These are phyloP conservation scores for Linnemannia schmuckeri DNA, from an alignment of 192 early-diverging fungal genomes.

Conservation along the genomic window DNA sequence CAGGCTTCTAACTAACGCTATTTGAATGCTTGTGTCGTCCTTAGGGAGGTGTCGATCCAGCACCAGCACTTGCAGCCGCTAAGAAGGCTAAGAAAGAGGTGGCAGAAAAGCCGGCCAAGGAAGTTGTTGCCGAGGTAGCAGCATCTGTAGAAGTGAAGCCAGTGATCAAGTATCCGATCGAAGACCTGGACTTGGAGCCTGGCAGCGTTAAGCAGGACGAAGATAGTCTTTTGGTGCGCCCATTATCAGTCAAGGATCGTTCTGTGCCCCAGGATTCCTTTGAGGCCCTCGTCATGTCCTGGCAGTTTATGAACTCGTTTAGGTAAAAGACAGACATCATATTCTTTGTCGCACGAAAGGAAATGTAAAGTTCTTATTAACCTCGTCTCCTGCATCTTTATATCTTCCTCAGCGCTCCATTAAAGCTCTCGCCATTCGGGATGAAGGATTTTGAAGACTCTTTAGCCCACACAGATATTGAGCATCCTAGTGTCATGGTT, in stretches of 20 bases:
- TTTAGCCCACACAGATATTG: conserved; percentile 61
- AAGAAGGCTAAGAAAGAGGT: conserved; percentile 57
- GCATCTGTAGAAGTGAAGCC: conserved; percentile 41
- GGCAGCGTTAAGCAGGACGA: conserved; percentile 25
- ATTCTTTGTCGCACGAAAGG: conserved; percentile 34
- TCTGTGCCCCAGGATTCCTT: conserved; percentile 61
- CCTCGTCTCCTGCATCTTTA: not conserved
- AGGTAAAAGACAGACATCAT: conserved; percentile 33
- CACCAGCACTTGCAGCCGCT: conserved; percentile 37
- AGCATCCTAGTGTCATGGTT: conserved; percentile 57
- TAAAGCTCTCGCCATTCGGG: conserved; percentile 78
- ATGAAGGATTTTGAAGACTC: conserved; percentile 84
- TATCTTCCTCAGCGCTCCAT: conserved; percentile 60
- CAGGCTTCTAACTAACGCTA: not conserved
- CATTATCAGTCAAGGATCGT: conserved; percentile 59
- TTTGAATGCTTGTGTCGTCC: not conserved
- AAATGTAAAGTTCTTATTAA: conserved; percentile 57
- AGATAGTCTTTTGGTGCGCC: conserved; percentile 54
- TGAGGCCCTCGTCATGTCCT: conserved; percentile 68
- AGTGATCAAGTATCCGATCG: conserved; percentile 81
- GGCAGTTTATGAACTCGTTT: conserved; percentile 77
- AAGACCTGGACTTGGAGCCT: conserved; percentile 81
- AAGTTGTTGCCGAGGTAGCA: conserved; percentile 21
- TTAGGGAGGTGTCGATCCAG: conserved; percentile 29
- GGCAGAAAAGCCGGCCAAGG: conserved; percentile 31